Conservation (phyloP, 225 moss, liverwort and hornwort species). For the Marchantia paleacea region DNA sequence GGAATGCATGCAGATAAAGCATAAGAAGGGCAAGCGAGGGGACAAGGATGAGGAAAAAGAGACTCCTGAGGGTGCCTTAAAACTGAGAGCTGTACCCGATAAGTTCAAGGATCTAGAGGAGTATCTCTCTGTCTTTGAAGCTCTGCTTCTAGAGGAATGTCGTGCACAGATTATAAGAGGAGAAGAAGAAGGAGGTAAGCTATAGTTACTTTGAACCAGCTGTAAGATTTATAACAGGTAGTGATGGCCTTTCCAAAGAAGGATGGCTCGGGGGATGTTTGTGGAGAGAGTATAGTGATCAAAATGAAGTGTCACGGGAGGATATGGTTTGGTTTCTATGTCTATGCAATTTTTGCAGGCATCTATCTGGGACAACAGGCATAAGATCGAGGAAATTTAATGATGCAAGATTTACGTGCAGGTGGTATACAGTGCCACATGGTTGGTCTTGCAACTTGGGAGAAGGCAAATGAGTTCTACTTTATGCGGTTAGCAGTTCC, state of each 20-base stretch:
- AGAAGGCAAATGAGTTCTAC: constrained; percentile 87
- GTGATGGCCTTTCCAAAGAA: no score
- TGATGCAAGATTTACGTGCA: constrained; percentile 27
- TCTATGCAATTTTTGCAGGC: background rate
- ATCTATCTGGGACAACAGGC: background rate
- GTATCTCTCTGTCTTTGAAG: constrained; percentile 82
- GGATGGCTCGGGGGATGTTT: no score
- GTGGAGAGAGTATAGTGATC: no score
- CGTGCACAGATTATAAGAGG: constrained; percentile 95
- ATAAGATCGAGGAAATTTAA: background rate
- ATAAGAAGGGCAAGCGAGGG: constrained; percentile 38
- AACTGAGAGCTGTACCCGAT: constrained; percentile 71
- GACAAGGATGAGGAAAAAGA: constrained; percentile 25
- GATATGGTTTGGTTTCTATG: background rate
- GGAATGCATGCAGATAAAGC: constrained; percentile 36
- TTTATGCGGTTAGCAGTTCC: constrained; percentile 76
- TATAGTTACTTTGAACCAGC: background rate
- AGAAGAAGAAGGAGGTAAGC: constrained; percentile 83
- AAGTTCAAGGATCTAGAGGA: constrained; percentile 77
- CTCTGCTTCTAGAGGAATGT: constrained; percentile 93
- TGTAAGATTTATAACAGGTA: no score
- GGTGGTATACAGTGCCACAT: constrained; percentile 73
- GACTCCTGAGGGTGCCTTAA: constrained; percentile 27
- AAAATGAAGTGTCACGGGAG: no score
- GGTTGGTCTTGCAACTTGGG: constrained; percentile 75